Evolutionary conservation across 805 yeast genomes (phyloP).

Genomic region (Candida maltosa): DNA sequence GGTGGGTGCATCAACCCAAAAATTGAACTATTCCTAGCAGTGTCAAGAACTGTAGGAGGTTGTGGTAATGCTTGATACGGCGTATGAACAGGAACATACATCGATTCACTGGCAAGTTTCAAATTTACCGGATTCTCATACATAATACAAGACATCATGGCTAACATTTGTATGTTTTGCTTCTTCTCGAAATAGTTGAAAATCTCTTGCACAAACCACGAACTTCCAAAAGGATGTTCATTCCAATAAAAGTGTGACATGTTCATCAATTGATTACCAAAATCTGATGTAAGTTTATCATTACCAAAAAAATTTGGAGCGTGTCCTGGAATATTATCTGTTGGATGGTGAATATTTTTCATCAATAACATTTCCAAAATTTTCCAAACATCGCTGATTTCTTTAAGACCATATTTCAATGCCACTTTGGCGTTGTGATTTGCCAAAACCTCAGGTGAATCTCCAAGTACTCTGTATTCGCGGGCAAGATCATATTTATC

Average conservation of each 20-base stretch:
- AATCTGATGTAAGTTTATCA: background rate
- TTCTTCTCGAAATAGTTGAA: conserved; percentile 59
- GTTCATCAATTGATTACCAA: conserved; percentile 4
- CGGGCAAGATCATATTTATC: conserved; percentile 68
- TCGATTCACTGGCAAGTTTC: conserved; percentile 13
- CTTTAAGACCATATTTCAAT: conserved; percentile 53
- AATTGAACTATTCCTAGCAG: too few relatives aligned
- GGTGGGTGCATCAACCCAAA: too few relatives aligned
- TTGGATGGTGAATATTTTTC: conserved; percentile 25
- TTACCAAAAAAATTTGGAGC: background rate
- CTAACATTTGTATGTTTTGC: conserved; percentile 83
- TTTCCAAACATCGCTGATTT: conserved; percentile 75
- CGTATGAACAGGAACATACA: conserved; percentile 44
- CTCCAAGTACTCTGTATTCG: conserved; percentile 64
- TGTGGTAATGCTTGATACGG: conserved; percentile 39
- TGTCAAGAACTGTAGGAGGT: conserved; percentile 18
- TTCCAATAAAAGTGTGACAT: conserved; percentile 62
- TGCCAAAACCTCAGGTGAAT: conserved; percentile 61
- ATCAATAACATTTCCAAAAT: conserved; percentile 46
- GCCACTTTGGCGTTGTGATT: conserved; percentile 72
- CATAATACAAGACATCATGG: conserved; percentile 77
- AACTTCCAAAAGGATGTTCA: conserved; percentile 69
- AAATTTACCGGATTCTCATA: conserved; percentile 37
- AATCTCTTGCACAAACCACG: conserved; percentile 61
- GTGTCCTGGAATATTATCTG: conserved; percentile 1